Evolutionary conservation across 2,329 filamentous ascomycete species (phyloP).

Genomic region (Sclerotinia spermophila): DNA sequence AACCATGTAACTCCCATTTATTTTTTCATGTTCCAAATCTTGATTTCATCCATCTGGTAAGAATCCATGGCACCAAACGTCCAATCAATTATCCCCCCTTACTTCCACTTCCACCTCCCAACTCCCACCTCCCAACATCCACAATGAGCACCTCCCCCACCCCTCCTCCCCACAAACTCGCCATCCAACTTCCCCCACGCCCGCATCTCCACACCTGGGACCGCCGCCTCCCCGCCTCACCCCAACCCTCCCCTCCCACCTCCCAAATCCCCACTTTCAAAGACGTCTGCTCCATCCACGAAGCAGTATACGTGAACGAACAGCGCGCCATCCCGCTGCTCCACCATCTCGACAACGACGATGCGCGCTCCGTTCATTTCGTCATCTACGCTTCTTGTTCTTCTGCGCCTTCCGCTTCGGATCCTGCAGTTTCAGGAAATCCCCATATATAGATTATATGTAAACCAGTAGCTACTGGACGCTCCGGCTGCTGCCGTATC

Average conservation of each 20-base stretch:
- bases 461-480: constrained; percentile 3
- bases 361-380: constrained; percentile 13
- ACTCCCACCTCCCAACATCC: neutral
- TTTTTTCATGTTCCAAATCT: neutral
- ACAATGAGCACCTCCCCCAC: neutral
- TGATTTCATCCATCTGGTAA: neutral
- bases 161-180: neutral
- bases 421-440: too few species aligned
- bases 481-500: constrained; percentile 1
- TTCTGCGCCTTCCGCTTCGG: too few species aligned
- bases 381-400: constrained; percentile 1
- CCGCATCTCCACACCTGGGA: neutral
- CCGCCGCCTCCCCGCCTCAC: neutral
- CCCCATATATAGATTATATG: too few species aligned
- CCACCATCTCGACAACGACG: constrained; percentile 13
- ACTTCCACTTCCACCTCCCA: neutral
- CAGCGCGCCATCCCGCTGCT: neutral
- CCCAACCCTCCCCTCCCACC: neutral
- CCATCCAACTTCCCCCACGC: constrained; percentile 3
- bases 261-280: neutral
- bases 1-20: neutral
- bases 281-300: constrained; percentile 2
- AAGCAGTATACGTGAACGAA: constrained; percentile 16
- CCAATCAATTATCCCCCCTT: neutral
- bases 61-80: too few species aligned